Evolutionary conservation across 257 asterid genomes (phyloP).

Genomic region (Solanum habrochaites): DNA sequence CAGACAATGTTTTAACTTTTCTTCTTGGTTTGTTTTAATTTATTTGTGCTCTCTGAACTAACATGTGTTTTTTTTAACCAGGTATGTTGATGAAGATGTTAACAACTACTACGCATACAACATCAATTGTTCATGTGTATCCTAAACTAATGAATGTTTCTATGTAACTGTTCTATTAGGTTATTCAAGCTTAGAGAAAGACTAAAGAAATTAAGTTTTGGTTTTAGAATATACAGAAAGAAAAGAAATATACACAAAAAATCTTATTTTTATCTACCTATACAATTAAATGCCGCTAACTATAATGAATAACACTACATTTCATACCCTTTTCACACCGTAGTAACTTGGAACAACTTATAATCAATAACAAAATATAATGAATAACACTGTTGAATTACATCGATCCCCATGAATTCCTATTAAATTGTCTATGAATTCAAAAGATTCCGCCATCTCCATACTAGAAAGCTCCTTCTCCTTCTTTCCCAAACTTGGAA

Average conservation of each 20-base stretch:
- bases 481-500: no score
- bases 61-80: background rate
- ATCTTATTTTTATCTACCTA: background rate
- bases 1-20: background rate
- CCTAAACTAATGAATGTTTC: background rate
- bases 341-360: background rate
- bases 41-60: background rate
- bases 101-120: background rate
- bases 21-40: background rate
- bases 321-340: background rate
- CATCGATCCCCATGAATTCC: no score
- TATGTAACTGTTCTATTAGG: background rate
- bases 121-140: background rate
- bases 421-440: no score
- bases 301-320: background rate
- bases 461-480: no score
- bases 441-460: no score
- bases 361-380: no score
- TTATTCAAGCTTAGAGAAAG: background rate
- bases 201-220: background rate
- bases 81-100: background rate
- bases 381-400: no score
- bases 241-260: background rate
- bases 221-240: background rate
- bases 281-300: background rate